These are phyloP conservation scores for Lactifluus volemus DNA, from an alignment of 768 basidiomycete species.

Conservation along the genomic window DNA sequence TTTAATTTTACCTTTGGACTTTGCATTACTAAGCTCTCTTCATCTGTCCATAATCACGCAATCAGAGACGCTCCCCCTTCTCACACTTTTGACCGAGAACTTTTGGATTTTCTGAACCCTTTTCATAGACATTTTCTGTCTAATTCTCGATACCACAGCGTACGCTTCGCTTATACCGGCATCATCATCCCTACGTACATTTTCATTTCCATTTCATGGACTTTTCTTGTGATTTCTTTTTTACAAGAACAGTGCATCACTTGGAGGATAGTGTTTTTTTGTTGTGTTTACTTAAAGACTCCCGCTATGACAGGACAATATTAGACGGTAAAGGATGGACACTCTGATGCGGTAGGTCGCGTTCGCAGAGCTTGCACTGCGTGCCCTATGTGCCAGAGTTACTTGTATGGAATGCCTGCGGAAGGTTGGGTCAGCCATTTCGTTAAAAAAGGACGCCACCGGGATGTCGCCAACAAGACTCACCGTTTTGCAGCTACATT, in stretches of 20 bases:
- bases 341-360: neutral
- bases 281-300: neutral
- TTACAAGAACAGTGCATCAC: neutral
- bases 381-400: neutral
- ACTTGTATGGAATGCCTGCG: constrained; percentile 19
- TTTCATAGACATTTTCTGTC: constrained; percentile 2
- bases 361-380: neutral
- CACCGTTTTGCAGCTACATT: constrained; percentile 41
- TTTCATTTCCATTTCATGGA: neutral
- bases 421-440: neutral
- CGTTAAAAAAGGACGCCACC: neutral
- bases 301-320: neutral
- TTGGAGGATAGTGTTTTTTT: neutral
- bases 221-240: neutral
- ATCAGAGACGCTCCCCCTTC: neutral
- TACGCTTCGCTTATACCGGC: constrained; percentile 5
- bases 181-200: neutral
- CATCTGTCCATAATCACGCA: constrained; percentile 2
- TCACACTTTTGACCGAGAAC: neutral
- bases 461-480: constrained; percentile 8
- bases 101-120: neutral
- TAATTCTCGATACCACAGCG: constrained; percentile 12
- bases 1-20: neutral
- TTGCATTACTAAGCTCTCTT: neutral
- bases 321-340: neutral